Conservation (phyloP, 495 filamentous ascomycete species). For the Cercophora sp. region DNA sequence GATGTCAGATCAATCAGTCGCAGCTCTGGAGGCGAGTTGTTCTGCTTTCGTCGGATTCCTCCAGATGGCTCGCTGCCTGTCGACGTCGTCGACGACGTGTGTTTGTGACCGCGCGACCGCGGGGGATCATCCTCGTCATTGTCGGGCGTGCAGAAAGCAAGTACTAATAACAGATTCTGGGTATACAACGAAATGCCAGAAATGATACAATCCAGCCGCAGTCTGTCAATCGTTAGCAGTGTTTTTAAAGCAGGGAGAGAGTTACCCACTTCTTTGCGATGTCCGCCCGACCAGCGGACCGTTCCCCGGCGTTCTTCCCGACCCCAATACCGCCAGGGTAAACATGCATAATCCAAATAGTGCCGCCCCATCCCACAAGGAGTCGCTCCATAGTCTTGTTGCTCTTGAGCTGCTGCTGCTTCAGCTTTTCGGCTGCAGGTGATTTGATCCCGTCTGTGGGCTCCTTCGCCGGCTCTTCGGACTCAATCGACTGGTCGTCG, state of each 20-base stretch:
- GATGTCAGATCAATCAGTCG: conserved; percentile 83
- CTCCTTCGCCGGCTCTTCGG: conserved; percentile 44
- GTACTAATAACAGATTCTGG: conserved; percentile 79
- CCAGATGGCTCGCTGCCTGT: conserved; percentile 51
- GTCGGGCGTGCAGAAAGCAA: conserved; percentile 76
- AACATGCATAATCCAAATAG: conserved; percentile 91
- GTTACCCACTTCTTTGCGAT: conserved; percentile 79
- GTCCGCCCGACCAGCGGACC: conserved; percentile 73
- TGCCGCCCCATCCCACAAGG: conserved; percentile 90
- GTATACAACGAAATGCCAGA: conserved; percentile 97
- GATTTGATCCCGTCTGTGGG: conserved; percentile 28
- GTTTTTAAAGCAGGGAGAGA: neutral
- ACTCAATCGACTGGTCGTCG: conserved; percentile 70
- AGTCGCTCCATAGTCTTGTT: conserved; percentile 65
- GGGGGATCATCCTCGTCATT: conserved; percentile 41
- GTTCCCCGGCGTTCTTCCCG: conserved; percentile 67
- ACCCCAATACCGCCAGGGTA: conserved; percentile 67
- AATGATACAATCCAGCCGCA: conserved; percentile 94
- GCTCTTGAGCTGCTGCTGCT: conserved; percentile 39
- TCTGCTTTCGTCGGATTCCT: conserved; percentile 62
- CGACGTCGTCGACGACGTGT: conserved; percentile 36
- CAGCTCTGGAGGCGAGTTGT: conserved; percentile 79
- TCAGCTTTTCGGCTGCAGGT: conserved; percentile 44
- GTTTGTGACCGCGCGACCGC: conserved; percentile 28
- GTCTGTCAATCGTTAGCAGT: conserved; percentile 50